phyloP scores from a whole-genome alignment of 202 grass and related monocot genomes.

The Hordeum pubiflorum region DNA sequence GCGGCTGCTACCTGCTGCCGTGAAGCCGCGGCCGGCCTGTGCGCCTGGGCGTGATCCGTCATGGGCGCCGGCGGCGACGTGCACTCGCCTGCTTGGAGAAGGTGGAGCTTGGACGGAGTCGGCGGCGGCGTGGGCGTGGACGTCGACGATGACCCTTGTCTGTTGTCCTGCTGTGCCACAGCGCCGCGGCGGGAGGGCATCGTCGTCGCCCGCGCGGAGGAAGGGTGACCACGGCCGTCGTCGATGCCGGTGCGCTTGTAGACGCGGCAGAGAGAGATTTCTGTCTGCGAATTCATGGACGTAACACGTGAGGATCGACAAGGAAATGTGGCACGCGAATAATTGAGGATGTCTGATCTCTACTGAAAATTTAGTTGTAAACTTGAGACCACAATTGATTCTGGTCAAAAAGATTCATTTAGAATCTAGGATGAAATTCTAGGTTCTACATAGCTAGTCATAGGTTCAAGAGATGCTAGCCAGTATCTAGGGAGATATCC shows the following conservation, averaged over 20 bases:
- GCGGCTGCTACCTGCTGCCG: neutral
- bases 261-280: conserved; percentile 83
- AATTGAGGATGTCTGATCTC: neutral
- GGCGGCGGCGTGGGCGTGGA: conserved; percentile 39
- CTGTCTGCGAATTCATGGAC: conserved; percentile 40
- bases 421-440: conserved; percentile 13
- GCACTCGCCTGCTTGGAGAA: conserved; percentile 43
- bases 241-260: conserved; percentile 85
- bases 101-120: conserved; percentile 45
- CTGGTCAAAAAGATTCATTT: neutral
- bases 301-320: neutral
- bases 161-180: conserved; percentile 24
- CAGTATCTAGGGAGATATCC: neutral
- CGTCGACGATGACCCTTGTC: conserved; percentile 36
- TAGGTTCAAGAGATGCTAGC: neutral
- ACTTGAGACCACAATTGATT: neutral
- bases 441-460: neutral
- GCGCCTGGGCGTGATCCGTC: conserved; percentile 17
- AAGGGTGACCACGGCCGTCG: conserved; percentile 32
- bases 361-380: conserved; percentile 2
- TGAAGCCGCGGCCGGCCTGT: neutral
- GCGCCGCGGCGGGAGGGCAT: neutral
- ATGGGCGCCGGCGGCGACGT: conserved; percentile 22
- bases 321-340: neutral
- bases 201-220: conserved; percentile 29